phyloP scores from a whole-genome alignment of 257 asterid species.

The Rhazya stricta region DNA sequence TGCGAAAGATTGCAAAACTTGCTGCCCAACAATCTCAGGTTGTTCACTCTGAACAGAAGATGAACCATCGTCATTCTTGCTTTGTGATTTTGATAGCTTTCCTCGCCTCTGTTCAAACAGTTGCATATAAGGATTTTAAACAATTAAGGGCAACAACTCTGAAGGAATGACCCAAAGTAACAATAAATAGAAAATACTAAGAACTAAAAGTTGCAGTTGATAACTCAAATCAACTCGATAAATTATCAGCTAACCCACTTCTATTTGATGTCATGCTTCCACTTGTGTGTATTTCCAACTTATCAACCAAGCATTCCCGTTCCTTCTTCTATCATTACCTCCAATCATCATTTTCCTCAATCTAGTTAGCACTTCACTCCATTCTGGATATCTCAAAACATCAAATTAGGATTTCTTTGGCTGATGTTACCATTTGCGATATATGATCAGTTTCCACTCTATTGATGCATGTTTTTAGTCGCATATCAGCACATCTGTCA shows the following conservation, averaged over 20 bases:
- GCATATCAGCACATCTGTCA: not conserved
- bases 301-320: not conserved
- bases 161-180: not conserved
- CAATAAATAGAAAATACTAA: slow-evolving; percentile 2
- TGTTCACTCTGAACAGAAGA: slow-evolving; percentile 37
- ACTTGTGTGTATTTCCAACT: not conserved
- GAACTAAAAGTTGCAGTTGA: not conserved
- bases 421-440: not conserved
- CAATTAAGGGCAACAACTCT: not conserved
- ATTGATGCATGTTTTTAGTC: not conserved
- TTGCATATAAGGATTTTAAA: slow-evolving; percentile 12
- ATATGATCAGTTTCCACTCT: not conserved
- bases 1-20: slow-evolving; percentile 72
- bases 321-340: not conserved
- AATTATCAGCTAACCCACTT: too few relatives aligned
- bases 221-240: not conserved
- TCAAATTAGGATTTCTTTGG: not conserved
- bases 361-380: not conserved
- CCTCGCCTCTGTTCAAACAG: slow-evolving; percentile 50
- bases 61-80: slow-evolving; percentile 39
- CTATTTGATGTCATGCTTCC: not conserved
- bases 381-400: not conserved
- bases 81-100: slow-evolving; percentile 38
- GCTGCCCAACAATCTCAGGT: slow-evolving; percentile 51
- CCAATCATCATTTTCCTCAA: not conserved